These are phyloP conservation scores for Corchorus capsularis DNA, from an alignment of 345 rosid species.

Conservation along the genomic window DNA sequence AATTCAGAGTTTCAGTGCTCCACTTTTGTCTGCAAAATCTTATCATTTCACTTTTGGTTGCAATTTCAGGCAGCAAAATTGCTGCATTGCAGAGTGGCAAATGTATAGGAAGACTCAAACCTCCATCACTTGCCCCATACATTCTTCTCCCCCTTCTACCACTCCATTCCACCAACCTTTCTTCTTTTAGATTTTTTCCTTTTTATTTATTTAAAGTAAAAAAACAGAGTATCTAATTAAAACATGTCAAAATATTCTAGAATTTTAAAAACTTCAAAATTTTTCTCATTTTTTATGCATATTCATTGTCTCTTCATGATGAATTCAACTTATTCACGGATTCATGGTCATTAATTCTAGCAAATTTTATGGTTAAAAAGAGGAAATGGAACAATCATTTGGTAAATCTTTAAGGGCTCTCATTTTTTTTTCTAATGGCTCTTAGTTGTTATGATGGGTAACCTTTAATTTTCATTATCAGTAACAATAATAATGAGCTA, in stretches of 20 bases:
- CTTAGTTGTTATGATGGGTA: constrained; percentile 6
- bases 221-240: neutral
- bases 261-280: neutral
- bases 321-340: neutral
- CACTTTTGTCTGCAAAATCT: constrained; percentile 48
- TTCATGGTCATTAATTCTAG: neutral
- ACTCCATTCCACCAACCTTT: neutral
- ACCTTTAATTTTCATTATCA: neutral
- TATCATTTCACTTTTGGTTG: constrained; percentile 46
- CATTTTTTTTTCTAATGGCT: neutral
- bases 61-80: constrained; percentile 41
- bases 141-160: constrained; percentile 33
- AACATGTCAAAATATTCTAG: neutral
- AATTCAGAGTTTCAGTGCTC: constrained; percentile 18
- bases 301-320: neutral
- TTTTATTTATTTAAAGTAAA: neutral
- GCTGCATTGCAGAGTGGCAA: constrained; percentile 34
- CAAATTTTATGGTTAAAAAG: neutral
- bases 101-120: constrained; percentile 32
- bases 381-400: constrained; percentile 8
- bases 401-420: constrained; percentile 11
- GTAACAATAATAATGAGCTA: neutral
- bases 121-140: constrained; percentile 56
- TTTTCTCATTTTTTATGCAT: neutral
- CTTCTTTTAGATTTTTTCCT: neutral